Conservation (phyloP, 257 asterid species). For the Nyctanthes arbortristis region DNA sequence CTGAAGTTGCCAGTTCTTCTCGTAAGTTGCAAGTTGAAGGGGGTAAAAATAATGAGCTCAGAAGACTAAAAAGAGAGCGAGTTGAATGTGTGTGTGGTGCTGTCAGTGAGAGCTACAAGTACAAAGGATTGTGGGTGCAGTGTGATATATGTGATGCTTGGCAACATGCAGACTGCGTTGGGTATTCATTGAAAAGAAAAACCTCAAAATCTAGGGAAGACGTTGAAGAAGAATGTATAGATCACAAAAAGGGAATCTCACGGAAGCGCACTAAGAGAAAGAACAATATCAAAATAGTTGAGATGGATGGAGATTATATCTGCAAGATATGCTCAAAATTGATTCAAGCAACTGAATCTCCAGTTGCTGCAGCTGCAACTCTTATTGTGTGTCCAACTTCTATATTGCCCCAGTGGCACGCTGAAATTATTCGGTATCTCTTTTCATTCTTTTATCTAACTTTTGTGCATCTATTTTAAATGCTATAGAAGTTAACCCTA, state of each 20-base stretch:
- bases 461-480: slow-evolving; percentile 24
- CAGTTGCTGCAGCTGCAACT: slow-evolving; percentile 90
- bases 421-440: slow-evolving; percentile 93
- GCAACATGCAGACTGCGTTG: slow-evolving; percentile 98
- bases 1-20: slow-evolving; percentile 43
- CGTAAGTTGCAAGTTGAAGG: slow-evolving; percentile 37
- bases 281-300: slow-evolving; percentile 50
- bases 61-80: slow-evolving; percentile 83
- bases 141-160: slow-evolving; percentile 98
- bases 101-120: slow-evolving; percentile 74
- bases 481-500: slow-evolving; percentile 10
- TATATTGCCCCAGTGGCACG: slow-evolving; percentile 96
- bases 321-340: slow-evolving; percentile 76
- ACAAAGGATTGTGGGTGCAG: slow-evolving; percentile 91
- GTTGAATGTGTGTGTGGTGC: slow-evolving; percentile 96
- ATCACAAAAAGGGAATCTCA: slow-evolving; percentile 31
- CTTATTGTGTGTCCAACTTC: slow-evolving; percentile 98
- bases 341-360: slow-evolving; percentile 83
- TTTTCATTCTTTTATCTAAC: slow-evolving; percentile 30
- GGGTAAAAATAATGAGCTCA: slow-evolving; percentile 46
- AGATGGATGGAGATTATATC: slow-evolving; percentile 60
- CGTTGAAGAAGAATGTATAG: slow-evolving; percentile 30
- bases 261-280: slow-evolving; percentile 44
- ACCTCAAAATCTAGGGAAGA: slow-evolving; percentile 31
- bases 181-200: slow-evolving; percentile 65